Percentiles rank a stretch among this genome's conserved stretches.
These are phyloP conservation scores for Porogramme epimiltina DNA, from an alignment of 1,284 basidiomycete species.

Conservation along the genomic window DNA sequence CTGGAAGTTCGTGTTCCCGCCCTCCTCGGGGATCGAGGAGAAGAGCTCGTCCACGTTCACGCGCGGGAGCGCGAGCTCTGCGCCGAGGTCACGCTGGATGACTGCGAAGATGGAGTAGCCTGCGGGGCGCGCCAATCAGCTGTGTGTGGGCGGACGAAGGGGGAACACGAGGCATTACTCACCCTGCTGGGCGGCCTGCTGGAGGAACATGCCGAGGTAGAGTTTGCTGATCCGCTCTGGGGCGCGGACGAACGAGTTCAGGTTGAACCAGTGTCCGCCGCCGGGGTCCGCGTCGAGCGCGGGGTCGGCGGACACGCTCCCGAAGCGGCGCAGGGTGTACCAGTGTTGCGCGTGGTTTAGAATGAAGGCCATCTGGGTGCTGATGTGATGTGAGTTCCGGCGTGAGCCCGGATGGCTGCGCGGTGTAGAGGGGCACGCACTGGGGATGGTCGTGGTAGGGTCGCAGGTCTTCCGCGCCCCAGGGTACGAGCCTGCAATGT, in stretches of 20 bases:
- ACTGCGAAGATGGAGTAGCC: constrained; percentile 92
- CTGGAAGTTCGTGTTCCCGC: constrained; percentile 10
- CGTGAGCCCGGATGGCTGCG: constrained; percentile 4
- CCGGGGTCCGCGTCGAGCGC: constrained; percentile 44
- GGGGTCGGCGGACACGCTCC: constrained; percentile 44
- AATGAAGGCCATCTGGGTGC: constrained; percentile 86
- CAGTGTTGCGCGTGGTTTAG: constrained; percentile 88
- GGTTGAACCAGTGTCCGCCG: constrained; percentile 85
- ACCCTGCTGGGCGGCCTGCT: constrained; percentile 87
- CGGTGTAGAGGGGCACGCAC: constrained; percentile 49
- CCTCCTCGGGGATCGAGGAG: constrained; percentile 54
- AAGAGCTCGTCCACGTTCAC: constrained; percentile 70
- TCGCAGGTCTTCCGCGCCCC: constrained; percentile 84
- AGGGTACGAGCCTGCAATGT: constrained; percentile 62
- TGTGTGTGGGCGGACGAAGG: background rate
- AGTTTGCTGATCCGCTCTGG: constrained; percentile 86
- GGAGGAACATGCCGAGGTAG: constrained; percentile 84
- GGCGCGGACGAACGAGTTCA: constrained; percentile 74
- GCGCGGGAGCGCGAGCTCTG: constrained; percentile 53
- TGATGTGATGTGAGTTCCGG: constrained; percentile 35
- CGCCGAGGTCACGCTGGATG: constrained; percentile 51
- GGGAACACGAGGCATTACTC: constrained; percentile 6
- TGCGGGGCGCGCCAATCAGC: constrained; percentile 28
- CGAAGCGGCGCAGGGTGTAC: constrained; percentile 88
- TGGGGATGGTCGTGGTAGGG: constrained; percentile 77